Conservation (phyloP, 306 rosid species). For the Citrullus amarus region DNA sequence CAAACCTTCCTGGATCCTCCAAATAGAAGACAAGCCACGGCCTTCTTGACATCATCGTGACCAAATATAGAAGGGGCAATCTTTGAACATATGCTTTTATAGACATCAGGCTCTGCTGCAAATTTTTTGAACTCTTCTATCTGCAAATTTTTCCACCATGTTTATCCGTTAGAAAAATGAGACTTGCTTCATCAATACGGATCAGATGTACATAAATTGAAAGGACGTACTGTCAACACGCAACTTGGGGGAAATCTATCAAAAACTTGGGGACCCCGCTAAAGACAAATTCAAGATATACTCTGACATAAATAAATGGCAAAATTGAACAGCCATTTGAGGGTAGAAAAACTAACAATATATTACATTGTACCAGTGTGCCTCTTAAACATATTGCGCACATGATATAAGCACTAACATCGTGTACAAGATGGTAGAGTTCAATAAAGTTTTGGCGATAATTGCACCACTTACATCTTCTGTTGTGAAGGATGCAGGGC, state of each 20-base stretch:
- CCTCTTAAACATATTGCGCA: background rate
- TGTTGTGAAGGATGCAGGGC: constrained; percentile 50
- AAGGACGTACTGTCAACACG: background rate
- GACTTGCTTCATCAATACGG: background rate
- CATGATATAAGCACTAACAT: background rate
- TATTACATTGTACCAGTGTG: background rate
- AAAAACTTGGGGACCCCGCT: background rate
- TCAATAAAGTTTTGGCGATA: background rate
- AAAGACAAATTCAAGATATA: background rate
- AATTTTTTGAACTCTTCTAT: constrained; percentile 86
- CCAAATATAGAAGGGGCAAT: constrained; percentile 97
- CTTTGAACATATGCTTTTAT: constrained; percentile 74
- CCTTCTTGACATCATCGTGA: constrained; percentile 84
- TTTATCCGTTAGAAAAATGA: background rate
- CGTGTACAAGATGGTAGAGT: constrained; percentile 2
- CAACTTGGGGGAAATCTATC: background rate
- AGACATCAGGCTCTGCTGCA: constrained; percentile 73
- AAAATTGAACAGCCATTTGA: background rate
- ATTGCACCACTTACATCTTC: constrained; percentile 51
- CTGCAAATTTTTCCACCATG: constrained; percentile 27
- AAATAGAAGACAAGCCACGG: constrained; percentile 85
- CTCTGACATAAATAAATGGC: background rate
- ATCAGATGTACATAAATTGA: background rate
- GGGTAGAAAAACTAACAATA: background rate
- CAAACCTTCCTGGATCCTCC: constrained; percentile 95